Conservation (phyloP, 2,329 filamentous ascomycete genomes). For the Xylaria sp. region DNA sequence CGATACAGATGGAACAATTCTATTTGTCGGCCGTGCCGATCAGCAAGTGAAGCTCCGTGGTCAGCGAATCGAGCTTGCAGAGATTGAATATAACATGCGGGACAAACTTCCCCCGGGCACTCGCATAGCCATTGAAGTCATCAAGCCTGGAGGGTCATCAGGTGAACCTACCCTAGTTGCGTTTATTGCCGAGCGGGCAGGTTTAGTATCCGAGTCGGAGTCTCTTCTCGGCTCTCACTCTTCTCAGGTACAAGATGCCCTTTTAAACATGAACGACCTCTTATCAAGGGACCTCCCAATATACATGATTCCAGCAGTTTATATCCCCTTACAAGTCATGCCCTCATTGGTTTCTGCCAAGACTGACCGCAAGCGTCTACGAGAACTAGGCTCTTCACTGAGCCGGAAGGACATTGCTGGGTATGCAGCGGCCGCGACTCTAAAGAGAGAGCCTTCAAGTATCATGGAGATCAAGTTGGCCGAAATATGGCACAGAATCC, state of each 20-base stretch:
- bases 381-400: conserved; percentile 56
- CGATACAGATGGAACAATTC: conserved; percentile 61
- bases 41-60: conserved; percentile 75
- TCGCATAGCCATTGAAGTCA: conserved; percentile 59
- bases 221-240: conserved; percentile 43
- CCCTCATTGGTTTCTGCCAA: conserved; percentile 61
- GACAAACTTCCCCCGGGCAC: conserved; percentile 56
- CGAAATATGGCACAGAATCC: conserved; percentile 52
- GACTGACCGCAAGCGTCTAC: conserved; percentile 60
- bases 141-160: conserved; percentile 54
- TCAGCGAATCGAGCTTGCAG: conserved; percentile 69
- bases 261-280: conserved; percentile 41
- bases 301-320: conserved; percentile 62
- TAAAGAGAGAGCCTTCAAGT: conserved; percentile 52
- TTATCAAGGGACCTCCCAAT: conserved; percentile 51
- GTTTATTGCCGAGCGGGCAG: conserved; percentile 52
- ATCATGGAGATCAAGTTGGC: conserved; percentile 53
- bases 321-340: conserved; percentile 58
- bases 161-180: conserved; percentile 59
- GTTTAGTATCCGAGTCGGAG: conserved; percentile 42
- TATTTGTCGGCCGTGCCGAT: conserved; percentile 72
- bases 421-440: conserved; percentile 46
- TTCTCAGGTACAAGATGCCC: conserved; percentile 44
- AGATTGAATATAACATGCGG: conserved; percentile 62
- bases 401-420: conserved; percentile 54